These are phyloP conservation scores for Davidsoniella eucalypti DNA, from an alignment of 2,329 filamentous ascomycete genomes.

Conservation along the genomic window DNA sequence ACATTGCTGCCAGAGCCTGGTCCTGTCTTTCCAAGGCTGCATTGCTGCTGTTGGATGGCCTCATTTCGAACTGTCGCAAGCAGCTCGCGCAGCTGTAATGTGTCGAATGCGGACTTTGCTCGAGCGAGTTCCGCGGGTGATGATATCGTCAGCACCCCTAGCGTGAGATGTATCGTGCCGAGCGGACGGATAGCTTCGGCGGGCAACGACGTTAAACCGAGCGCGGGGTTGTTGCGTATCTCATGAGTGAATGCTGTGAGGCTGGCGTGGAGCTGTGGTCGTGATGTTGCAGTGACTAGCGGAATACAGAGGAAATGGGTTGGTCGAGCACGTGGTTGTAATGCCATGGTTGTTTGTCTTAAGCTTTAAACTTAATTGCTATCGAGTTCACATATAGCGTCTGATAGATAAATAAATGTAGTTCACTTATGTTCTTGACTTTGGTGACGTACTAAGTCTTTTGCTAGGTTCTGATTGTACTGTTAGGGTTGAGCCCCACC, in stretches of 20 bases:
- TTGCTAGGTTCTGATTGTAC: too few relatives aligned
- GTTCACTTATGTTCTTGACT: too few relatives aligned
- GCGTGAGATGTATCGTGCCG: conserved; percentile 69
- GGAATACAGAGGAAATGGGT: conserved; percentile 69
- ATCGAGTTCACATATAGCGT: too few relatives aligned
- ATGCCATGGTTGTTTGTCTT: not conserved
- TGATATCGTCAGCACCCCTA: conserved; percentile 69
- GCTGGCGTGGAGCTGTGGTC: conserved; percentile 46
- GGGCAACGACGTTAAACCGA: conserved; percentile 34
- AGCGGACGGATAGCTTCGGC: conserved; percentile 54
- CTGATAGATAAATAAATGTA: too few relatives aligned
- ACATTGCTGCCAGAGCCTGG: too few relatives aligned
- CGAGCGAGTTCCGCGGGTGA: not conserved
- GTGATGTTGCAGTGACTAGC: conserved; percentile 43
- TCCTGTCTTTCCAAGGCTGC: not conserved
- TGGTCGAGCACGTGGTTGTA: conserved; percentile 22
- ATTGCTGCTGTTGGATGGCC: conserved; percentile 12
- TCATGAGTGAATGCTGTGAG: conserved; percentile 45
- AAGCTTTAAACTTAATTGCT: too few relatives aligned
- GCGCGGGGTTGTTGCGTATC: conserved; percentile 26
- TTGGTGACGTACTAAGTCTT: too few relatives aligned
- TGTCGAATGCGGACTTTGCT: conserved; percentile 23
- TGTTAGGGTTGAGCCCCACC: too few relatives aligned
- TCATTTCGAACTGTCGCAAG: not conserved
- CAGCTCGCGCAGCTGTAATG: conserved; percentile 14